Evolutionary conservation across 176 grass and related monocot genomes (phyloP), one percentile per base, ranked within the genome.

Genomic region (Ampelocalamus luodianensis): DNA sequence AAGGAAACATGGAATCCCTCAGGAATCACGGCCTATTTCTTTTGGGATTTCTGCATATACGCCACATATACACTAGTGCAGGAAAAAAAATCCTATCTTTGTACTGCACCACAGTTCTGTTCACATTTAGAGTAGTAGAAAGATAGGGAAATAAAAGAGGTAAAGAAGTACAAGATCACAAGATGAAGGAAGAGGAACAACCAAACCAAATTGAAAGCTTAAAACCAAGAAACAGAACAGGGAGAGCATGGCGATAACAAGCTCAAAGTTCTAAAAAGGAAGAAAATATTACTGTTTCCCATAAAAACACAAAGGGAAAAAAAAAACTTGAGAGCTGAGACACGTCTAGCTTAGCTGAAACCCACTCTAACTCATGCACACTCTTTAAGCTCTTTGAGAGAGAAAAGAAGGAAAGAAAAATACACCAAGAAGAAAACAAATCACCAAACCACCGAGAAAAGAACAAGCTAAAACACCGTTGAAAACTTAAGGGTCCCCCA

Each of bases 1-100:
- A 79, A 55, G 73, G 59, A 74, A 79, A 44, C 54, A 68, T 15
- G 74, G 84, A 90, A 90, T 87, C 84, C 85, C 60, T 87, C 39
- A 90, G 68, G 89, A 83, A 83, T 78, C 79, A 74, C 42, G 38
- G 59, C 61, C 56, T 71, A 75, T 81, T 81, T 89, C 71, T 70
- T 80, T 68, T 76, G 62, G 88, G 77, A 45, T 77, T 81, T 54
- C 46, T 45, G 78, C 36, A 86, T 82, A 51, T 82, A 50, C 83
- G 23, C 27, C 59, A 9, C 48, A 75, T 68, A 39, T 51, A 39
- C 2, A 79, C 45, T 36, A n/a, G 18, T 10, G 40, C 24, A 66
- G 51, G 10, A 22, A 36, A 45, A 70, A 56, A 20, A 11, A 77
- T 38, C 23, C 16, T 58, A 15, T 44, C 8, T 72, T 27, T 86